Evolutionary conservation across 108 stramenopile genomes (phyloP).

Genomic region (Schizochytrium sp.): DNA sequence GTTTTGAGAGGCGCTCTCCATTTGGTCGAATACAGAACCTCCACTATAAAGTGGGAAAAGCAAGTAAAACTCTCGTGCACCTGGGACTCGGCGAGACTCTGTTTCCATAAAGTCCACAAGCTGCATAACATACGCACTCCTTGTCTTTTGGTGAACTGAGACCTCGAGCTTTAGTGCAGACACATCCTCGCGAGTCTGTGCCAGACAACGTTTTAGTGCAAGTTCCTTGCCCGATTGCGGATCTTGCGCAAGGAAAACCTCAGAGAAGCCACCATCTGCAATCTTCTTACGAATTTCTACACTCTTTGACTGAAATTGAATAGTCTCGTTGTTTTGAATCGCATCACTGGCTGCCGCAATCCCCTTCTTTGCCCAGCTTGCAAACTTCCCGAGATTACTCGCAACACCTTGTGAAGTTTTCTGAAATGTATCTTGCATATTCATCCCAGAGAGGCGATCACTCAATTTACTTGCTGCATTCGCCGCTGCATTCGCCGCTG

Average conservation of each 20-base stretch:
- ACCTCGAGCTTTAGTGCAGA: constrained; percentile 43
- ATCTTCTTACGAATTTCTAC: constrained; percentile 48
- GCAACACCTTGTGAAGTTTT: constrained; percentile 55
- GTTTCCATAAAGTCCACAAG: constrained; percentile 23
- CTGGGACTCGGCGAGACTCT: constrained; percentile 2
- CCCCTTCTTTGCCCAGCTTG: constrained; percentile 57
- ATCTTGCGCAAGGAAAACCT: constrained; percentile 29
- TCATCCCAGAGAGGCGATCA: neutral
- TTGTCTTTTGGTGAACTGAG: neutral
- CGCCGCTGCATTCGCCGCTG: neutral
- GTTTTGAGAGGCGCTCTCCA: constrained; percentile 26
- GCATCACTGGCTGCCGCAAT: constrained; percentile 54
- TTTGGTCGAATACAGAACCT: constrained; percentile 49
- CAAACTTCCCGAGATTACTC: constrained; percentile 2
- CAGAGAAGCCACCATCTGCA: constrained; percentile 55
- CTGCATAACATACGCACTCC: constrained; percentile 40
- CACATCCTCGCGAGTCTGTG: constrained; percentile 21
- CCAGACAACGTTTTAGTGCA: constrained; percentile 41
- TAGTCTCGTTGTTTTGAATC: neutral
- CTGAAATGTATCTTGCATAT: constrained; percentile 21
- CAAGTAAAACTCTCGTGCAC: constrained; percentile 26
- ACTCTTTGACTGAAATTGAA: neutral
- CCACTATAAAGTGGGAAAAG: constrained; percentile 47
- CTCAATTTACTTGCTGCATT: constrained; percentile 1
- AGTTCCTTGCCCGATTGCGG: neutral